A percentile compares a stretch with the other conserved stretches of the same genome.
These are phyloP conservation scores for Begonia fuchsioides DNA, from an alignment of 306 rosid genomes.

Conservation along the genomic window DNA sequence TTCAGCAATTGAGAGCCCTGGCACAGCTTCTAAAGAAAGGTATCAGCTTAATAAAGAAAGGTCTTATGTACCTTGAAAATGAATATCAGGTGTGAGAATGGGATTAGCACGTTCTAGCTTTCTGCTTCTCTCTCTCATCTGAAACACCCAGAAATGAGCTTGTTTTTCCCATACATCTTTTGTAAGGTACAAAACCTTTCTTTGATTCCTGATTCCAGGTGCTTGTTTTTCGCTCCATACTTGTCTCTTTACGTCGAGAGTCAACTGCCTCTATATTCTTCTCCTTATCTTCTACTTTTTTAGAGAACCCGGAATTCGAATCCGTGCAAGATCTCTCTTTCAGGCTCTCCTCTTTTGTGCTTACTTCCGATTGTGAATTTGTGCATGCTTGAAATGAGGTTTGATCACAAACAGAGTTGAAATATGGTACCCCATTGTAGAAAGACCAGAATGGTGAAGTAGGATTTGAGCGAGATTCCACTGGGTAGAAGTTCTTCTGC, in stretches of 20 bases:
- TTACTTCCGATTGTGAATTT: neutral
- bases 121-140: no score
- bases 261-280: constrained; percentile 11
- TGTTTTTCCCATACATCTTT: neutral
- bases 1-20: no score
- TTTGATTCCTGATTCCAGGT: neutral
- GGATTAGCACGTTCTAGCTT: no score
- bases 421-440: constrained; percentile 25
- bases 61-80: no score
- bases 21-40: no score
- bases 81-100: no score
- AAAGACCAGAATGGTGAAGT: constrained; percentile 32
- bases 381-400: neutral
- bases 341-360: constrained; percentile 15
- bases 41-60: no score
- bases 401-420: constrained; percentile 7
- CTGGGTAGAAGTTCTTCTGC: neutral
- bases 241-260: constrained; percentile 7
- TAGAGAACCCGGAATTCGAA: constrained; percentile 26
- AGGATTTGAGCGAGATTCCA: constrained; percentile 10
- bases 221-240: constrained; percentile 11
- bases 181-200: neutral
- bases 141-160: no score
- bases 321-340: constrained; percentile 35
- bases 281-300: constrained; percentile 11